Evolutionary conservation across 2,329 filamentous ascomycete species (phyloP), one percentile per base, ranked within the genome.

Genomic region (Orbilia brochopaga): DNA sequence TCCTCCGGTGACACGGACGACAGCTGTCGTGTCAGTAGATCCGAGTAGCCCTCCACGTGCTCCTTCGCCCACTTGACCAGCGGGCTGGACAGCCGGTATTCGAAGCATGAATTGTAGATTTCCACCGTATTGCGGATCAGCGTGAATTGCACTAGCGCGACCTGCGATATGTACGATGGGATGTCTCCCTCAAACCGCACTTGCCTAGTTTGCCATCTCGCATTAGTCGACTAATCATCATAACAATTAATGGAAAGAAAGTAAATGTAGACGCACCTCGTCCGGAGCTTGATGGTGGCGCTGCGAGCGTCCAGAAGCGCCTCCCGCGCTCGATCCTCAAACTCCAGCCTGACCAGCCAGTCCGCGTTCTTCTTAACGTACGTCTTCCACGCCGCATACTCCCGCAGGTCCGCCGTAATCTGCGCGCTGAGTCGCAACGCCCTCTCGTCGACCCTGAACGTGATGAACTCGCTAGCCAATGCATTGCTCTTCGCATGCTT

Each of bases 11-110:
- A 89, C 1, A 94, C 90, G 78, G 90, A 92, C 80, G 91, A 95
- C 73, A 99, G 82, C 80, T 97, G 94, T 69, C 93, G 84, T 37
- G 85, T 86, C 40, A 99, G 83, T 56, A 94, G 87, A 51, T 84
- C 84, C 77, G 97, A 97, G 82, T 97, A 97, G 1, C 87, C 87
- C 76, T 97, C 92, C 1, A 97, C 87, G 78, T 96, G 88, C 76
- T 94, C 89, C 80, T 97, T 97, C n/a, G 92, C 92, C 94, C 94
- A 99, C 78, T 93, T 95, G 76, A 99, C 93, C 76, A 92, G 96
- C 0, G 92, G 92, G 77, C 91, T 96, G 85, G 94, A 95, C 82
- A 94, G 91, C 13, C 87, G 83, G 24, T 90, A 85, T 10, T 92
- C 88, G 78, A 97, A 97, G 79, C 91, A 96, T 59, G 83, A 82